Evolutionary conservation across 441 rosid genomes (phyloP), one percentile per base, ranked within the genome.

Genomic region (Arabidopsis lyrata): DNA sequence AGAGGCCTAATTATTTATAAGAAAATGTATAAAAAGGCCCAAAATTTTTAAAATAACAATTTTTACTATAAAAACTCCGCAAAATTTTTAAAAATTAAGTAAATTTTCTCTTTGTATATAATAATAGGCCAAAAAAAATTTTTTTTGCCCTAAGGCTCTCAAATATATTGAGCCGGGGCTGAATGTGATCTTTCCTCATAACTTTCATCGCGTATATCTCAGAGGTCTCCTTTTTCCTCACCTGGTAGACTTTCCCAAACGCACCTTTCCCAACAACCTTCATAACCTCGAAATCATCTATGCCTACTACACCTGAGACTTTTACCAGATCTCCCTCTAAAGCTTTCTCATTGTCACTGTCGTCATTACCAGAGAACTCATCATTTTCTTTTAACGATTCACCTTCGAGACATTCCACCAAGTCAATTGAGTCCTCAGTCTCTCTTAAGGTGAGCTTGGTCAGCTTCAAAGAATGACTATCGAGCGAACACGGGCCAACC

Each of bases 121-220:
- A n/a, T n/a, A n/a, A n/a, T n/a, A n/a, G n/a, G n/a, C n/a, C n/a
- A n/a, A n/a, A n/a, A n/a, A n/a, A n/a, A n/a, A n/a, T n/a, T n/a
- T n/a, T n/a, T n/a, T n/a, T n/a, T n/a, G n/a, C n/a, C n/a, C n/a
- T n/a, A n/a, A n/a, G n/a, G n/a, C n/a, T n/a, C n/a, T n/a, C n/a
- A n/a, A n/a, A n/a, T n/a, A n/a, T n/a, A n/a, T n/a, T n/a, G n/a
- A n/a, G n/a, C n/a, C n/a, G n/a, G n/a, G n/a, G n/a, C n/a, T n/a
- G n/a, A 14, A 95, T 89, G 69, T 79, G 87, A 79, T 95, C 99
- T 87, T 95, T 95, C 56, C 99, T 79, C 97, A 95, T 89, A 68
- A 95, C 99, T 86, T 95, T 95, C 99, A 95, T 95, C 1, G 99
- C 99, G 48, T 77, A 90, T 70, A 95, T 90, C 78, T 92, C 97